phyloP scores from a whole-genome alignment of 2,329 filamentous ascomycete genomes.

The Ceratocystiopsis brevicomis region DNA sequence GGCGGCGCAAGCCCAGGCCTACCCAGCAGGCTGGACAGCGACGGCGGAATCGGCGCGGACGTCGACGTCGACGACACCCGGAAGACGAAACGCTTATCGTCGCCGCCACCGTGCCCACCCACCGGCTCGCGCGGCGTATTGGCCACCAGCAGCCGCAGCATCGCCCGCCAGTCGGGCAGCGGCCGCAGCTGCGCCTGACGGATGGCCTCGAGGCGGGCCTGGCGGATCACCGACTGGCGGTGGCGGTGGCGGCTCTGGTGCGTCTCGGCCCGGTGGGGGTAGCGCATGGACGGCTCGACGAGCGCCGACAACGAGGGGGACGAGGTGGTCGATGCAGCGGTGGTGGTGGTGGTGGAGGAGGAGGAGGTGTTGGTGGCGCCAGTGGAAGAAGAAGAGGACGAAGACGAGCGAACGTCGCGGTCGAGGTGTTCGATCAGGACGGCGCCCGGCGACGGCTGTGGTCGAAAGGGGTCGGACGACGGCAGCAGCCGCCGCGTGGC shows the following conservation, averaged over 20 bases:
- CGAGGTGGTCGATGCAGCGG: background rate
- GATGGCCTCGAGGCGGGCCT: slow-evolving; percentile 19
- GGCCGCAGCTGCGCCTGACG: slow-evolving; percentile 13
- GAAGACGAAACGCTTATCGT: background rate
- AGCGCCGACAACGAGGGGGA: slow-evolving; percentile 12
- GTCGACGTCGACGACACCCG: background rate
- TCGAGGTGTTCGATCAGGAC: slow-evolving; percentile 11
- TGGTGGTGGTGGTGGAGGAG: background rate
- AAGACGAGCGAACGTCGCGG: slow-evolving; percentile 8
- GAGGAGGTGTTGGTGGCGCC: no score
- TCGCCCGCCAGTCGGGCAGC: slow-evolving; percentile 21
- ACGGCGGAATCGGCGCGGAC: background rate
- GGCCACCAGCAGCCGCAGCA: slow-evolving; percentile 20
- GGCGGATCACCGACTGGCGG: slow-evolving; percentile 15
- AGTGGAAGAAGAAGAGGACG: slow-evolving; percentile 2
- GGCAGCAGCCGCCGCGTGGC: no score
- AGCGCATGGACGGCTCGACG: slow-evolving; percentile 11
- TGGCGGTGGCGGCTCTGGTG: slow-evolving; percentile 9
- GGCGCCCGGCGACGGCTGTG: slow-evolving; percentile 4
- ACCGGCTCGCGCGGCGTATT: slow-evolving; percentile 14
- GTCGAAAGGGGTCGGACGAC: background rate
- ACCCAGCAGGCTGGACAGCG: background rate
- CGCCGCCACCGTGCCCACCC: background rate
- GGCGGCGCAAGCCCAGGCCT: background rate
- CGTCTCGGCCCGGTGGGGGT: slow-evolving; percentile 10